These are phyloP conservation scores for Xylariomycetidae sp. DNA, from an alignment of 2,329 filamentous ascomycete genomes.

Conservation along the genomic window DNA sequence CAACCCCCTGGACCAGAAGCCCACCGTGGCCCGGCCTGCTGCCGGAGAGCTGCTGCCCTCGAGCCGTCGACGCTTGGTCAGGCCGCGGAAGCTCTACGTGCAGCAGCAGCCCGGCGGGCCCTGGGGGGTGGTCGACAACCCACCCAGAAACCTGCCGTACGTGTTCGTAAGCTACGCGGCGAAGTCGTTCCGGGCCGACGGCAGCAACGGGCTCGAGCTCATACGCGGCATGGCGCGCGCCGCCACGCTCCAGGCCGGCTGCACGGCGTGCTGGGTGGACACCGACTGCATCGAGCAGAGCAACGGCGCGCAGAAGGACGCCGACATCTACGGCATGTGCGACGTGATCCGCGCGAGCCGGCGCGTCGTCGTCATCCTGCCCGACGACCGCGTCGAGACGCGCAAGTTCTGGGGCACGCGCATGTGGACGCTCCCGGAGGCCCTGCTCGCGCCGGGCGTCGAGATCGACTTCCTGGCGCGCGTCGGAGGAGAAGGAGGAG, in stretches of 20 bases:
- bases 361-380: conserved; percentile 15
- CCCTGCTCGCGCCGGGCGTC: conserved; percentile 13
- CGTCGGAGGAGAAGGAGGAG: too few species aligned
- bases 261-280: conserved; percentile 14
- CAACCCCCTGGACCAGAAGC: conserved; percentile 19
- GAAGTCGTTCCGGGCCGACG: conserved; percentile 6
- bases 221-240: conserved; percentile 12
- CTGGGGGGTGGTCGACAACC: conserved; percentile 9
- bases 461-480: conserved; percentile 11
- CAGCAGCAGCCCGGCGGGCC: conserved; percentile 6
- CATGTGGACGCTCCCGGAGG: conserved; percentile 22
- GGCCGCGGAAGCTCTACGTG: conserved; percentile 13
- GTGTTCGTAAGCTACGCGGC: conserved; percentile 15
- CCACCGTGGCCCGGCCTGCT: conserved; percentile 2
- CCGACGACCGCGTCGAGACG: conserved; percentile 8
- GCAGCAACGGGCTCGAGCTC: neutral
- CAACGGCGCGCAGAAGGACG: conserved; percentile 7
- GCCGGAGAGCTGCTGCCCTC: conserved; percentile 3
- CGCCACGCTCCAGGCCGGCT: conserved; percentile 7
- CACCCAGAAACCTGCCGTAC: conserved; percentile 8
- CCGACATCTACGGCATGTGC: conserved; percentile 21
- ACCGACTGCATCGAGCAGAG: conserved; percentile 7
- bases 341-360: conserved; percentile 17
- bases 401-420: conserved; percentile 16
- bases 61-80: conserved; percentile 5